Base-by-base conservation (phyloP, 2,329 filamentous ascomycete genomes). In the Coniella vitis region DNA sequence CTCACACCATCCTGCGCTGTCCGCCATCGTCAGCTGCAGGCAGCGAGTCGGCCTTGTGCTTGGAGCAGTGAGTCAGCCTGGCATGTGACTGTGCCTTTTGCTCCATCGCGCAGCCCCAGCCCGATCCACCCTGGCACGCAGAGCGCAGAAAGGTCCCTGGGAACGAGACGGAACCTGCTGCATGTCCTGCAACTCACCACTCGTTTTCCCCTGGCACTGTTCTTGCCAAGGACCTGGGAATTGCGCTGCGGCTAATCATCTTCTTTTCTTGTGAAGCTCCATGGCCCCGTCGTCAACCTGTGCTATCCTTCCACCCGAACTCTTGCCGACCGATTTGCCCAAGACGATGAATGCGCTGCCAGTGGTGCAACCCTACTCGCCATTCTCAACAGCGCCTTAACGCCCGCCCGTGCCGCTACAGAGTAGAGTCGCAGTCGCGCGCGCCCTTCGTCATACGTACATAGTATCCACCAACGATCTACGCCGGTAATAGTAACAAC, bases 371-470 rank as follows among this genome's bases (percentile, higher is more conserved):
- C 38, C 22, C 25, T 22, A 16, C 22, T 4, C 22, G 39, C 39
- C 44, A 32, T 41, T 39, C 41, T 16, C 38, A 25, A 43, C 20
- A 38, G 37, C 38, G 40, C 44, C 38, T 35, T 38, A 25, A 16
- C 32, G 19, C 19, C 25, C 42, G 48, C 45, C 17, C 36, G n/a
- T n/a, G n/a, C n/a, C n/a, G n/a, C 20, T 45, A 45, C 45, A 41
- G 35, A 47, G 45, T n/a, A 45, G 17, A 45, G 21, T 45, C 39
- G 38, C 52, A 47, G 48, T 17, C 45, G 32, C 17, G 42, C 40
- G 29, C 47, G 36, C 36, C 14, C 17, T 35, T 45, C 51, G 51
- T 53, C 40, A 38, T 43, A 50, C 40, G 37, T 37, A 40, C 14
- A n/a, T n/a, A n/a, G n/a, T n/a, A n/a, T n/a, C 22, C 41, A 43